These are phyloP conservation scores for Diaporthe citri DNA, from an alignment of 2,329 filamentous ascomycete genomes.

Conservation along the genomic window DNA sequence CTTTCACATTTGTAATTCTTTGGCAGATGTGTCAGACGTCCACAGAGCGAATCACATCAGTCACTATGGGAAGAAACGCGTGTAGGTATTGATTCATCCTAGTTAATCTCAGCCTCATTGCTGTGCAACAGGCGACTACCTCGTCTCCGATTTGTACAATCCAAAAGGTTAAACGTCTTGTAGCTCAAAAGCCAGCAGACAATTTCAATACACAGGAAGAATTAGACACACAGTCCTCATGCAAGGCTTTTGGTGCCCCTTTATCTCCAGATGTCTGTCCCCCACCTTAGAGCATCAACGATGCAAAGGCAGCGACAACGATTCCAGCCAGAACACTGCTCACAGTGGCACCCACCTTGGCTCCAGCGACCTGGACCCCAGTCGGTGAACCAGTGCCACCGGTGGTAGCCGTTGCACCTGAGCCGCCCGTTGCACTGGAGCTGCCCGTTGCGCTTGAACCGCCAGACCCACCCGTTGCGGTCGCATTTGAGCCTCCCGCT, in stretches of 20 bases:
- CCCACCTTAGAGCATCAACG: background rate
- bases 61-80: background rate
- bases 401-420: background rate
- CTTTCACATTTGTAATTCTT: too few relatives aligned
- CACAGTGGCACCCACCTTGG: background rate
- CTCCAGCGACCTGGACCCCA: background rate
- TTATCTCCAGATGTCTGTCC: too few relatives aligned
- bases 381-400: background rate
- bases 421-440: background rate
- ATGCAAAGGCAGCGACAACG: background rate
- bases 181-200: background rate
- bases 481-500: slow-evolving; percentile 1
- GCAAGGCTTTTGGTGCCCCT: too few relatives aligned
- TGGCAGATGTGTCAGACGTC: too few relatives aligned
- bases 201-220: too few relatives aligned
- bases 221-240: background rate
- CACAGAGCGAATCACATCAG: too few relatives aligned
- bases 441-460: background rate
- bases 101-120: background rate
- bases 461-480: background rate
- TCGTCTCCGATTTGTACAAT: background rate
- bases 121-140: background rate
- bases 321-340: background rate
- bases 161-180: background rate
- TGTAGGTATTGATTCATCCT: background rate